Evolutionary conservation across 129 eudicot genomes (phyloP).

Genomic region (Ambrosia artemisiifolia): DNA sequence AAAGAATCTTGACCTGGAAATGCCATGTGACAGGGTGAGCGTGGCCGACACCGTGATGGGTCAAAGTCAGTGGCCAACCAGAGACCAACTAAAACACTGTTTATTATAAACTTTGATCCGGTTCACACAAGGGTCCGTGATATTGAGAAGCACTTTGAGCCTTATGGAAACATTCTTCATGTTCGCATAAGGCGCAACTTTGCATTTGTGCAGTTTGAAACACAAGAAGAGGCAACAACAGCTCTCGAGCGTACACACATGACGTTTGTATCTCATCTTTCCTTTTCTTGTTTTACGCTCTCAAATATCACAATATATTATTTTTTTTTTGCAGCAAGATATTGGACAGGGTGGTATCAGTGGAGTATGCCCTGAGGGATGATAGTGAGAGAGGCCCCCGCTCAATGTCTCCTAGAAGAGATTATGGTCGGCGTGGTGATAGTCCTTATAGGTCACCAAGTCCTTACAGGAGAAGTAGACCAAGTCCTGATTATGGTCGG

Average conservation of each 20-base stretch:
- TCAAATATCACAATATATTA: not conserved
- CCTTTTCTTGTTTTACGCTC: not conserved
- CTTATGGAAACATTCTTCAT: slow-evolving; percentile 74
- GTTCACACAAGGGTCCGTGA: slow-evolving; percentile 55
- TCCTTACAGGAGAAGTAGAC: slow-evolving; percentile 61
- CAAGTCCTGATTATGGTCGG: slow-evolving; percentile 84
- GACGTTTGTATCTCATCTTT: slow-evolving; percentile 45
- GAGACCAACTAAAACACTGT: slow-evolving; percentile 89
- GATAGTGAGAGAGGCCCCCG: slow-evolving; percentile 76
- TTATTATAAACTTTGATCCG: slow-evolving; percentile 95
- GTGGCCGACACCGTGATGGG: slow-evolving; percentile 66
- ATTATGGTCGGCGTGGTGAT: slow-evolving; percentile 51
- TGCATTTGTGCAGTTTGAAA: slow-evolving; percentile 96
- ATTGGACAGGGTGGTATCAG: slow-evolving; percentile 91
- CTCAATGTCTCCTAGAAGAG: slow-evolving; percentile 56
- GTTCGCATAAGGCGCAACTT: slow-evolving; percentile 93
- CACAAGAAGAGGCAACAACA: slow-evolving; percentile 88
- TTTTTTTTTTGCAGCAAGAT: slow-evolving; percentile 57
- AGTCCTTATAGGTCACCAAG: slow-evolving; percentile 87
- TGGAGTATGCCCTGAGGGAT: slow-evolving; percentile 93
- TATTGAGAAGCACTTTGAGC: slow-evolving; percentile 81
- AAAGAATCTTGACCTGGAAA: not conserved
- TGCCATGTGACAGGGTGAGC: slow-evolving; percentile 67
- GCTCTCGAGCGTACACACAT: slow-evolving; percentile 88
- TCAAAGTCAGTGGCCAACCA: slow-evolving; percentile 61